A percentile compares a stretch with the other conserved stretches of the same genome.
These are phyloP conservation scores for Cryptomeria japonica DNA, from an alignment of 75 land plant genomes.

Conservation along the genomic window DNA sequence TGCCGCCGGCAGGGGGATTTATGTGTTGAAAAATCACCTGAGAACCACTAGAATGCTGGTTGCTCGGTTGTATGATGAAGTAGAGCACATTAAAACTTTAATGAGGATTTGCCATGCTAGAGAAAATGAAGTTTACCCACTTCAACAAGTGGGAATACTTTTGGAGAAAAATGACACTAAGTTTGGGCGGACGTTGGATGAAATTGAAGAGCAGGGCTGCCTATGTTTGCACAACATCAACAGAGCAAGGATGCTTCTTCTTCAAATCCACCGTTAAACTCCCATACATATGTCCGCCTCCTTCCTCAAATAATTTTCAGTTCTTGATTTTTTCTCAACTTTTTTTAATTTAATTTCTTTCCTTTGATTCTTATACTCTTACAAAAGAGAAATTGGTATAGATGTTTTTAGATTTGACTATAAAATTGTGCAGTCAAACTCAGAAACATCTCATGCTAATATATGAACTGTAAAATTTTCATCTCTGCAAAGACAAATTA, in stretches of 20 bases:
- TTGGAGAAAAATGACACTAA: constrained; percentile 15
- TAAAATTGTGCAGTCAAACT: no score
- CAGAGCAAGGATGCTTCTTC: constrained; percentile 43
- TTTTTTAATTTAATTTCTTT: no score
- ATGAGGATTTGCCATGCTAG: constrained; percentile 25
- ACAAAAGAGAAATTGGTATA: no score
- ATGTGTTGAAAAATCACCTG: constrained; percentile 40
- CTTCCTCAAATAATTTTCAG: no score
- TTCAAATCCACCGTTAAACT: constrained; percentile 3
- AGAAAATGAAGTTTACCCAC: constrained; percentile 15
- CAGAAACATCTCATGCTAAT: no score
- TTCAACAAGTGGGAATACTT: constrained; percentile 1
- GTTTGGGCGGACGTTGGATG: constrained; percentile 46
- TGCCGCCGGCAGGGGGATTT: constrained; percentile 47
- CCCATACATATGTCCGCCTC: no score
- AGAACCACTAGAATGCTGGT: constrained; percentile 53
- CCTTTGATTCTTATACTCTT: no score
- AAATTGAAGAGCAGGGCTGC: constrained; percentile 55
- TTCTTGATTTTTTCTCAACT: no score
- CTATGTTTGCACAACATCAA: constrained; percentile 58
- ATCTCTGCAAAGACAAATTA: no score
- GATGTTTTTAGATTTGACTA: no score
- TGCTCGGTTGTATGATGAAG: constrained; percentile 39
- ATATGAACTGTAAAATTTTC: no score
- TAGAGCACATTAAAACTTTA: constrained; percentile 29